phyloP scores from a whole-genome alignment of 805 yeast species.

The Suhomyces tanzawaensis region DNA sequence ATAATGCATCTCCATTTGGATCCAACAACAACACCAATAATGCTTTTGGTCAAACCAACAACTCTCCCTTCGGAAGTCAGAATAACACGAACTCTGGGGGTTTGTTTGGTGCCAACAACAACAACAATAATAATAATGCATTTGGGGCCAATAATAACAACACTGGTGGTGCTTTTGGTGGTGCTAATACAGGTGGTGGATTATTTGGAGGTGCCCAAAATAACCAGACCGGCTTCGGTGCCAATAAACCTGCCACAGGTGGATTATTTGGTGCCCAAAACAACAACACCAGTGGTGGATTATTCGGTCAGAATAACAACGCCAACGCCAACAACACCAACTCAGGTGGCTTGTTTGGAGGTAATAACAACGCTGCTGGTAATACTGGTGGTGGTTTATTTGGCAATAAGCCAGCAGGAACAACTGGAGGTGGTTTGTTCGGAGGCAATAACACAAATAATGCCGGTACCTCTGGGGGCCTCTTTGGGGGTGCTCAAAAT shows the following conservation, averaged over 20 bases:
- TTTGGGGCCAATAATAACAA: slow-evolving; percentile 14
- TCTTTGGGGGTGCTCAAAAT: slow-evolving; percentile 11
- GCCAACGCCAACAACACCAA: slow-evolving; percentile 15
- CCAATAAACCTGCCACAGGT: slow-evolving; percentile 13
- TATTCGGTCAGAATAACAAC: slow-evolving; percentile 24
- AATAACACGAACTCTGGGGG: slow-evolving; percentile 11
- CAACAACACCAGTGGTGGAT: slow-evolving; percentile 26
- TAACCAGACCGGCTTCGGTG: slow-evolving; percentile 18
- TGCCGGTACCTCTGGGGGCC: slow-evolving; percentile 8
- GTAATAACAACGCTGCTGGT: slow-evolving; percentile 9
- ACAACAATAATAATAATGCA: slow-evolving; percentile 10
- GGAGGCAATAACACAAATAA: slow-evolving; percentile 14
- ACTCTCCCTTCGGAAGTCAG: slow-evolving; percentile 13
- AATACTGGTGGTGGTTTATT: slow-evolving; percentile 23
- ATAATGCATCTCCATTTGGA: slow-evolving; percentile 20
- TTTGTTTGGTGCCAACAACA: slow-evolving; percentile 15
- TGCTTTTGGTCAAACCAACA: slow-evolving; percentile 18
- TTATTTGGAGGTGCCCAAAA: slow-evolving; percentile 4
- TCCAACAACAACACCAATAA: slow-evolving; percentile 12
- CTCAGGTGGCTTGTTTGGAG: slow-evolving; percentile 20
- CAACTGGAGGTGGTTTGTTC: slow-evolving; percentile 23
- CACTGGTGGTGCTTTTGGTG: slow-evolving; percentile 29
- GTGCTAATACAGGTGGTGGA: slow-evolving; percentile 4
- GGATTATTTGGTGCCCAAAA: slow-evolving; percentile 17
- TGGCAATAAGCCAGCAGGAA: slow-evolving; percentile 12